Conservation (phyloP, 306 rosid species). For the Acmispon strigosus region DNA sequence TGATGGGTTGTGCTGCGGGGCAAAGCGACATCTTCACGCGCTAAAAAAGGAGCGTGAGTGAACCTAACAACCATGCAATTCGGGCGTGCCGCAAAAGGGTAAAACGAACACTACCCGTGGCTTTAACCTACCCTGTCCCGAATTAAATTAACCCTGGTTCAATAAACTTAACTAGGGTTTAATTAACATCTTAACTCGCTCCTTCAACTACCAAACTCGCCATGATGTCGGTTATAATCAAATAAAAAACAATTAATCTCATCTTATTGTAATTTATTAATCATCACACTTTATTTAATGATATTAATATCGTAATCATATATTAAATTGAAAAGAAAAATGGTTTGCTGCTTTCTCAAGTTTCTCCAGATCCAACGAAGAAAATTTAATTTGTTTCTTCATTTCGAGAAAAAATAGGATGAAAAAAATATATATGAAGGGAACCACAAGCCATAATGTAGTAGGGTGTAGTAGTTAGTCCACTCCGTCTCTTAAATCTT, state of each 20-base stretch:
- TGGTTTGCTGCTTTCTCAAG: slow-evolving; percentile 35
- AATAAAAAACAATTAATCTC: background rate
- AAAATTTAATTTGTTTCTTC: background rate
- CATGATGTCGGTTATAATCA: background rate
- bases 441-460: too few relatives aligned
- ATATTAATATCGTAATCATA: background rate
- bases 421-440: background rate
- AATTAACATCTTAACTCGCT: background rate
- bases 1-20: background rate
- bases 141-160: background rate
- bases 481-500: too few relatives aligned
- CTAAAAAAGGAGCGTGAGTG: background rate
- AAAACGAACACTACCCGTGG: background rate
- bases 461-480: too few relatives aligned
- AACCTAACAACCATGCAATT: background rate
- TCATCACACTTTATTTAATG: background rate
- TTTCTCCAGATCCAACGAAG: slow-evolving; percentile 54
- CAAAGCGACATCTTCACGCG: slow-evolving; percentile 8
- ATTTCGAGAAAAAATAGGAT: background rate
- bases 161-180: background rate
- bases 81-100: background rate
- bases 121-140: background rate
- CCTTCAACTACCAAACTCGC: background rate
- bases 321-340: background rate
- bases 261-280: background rate